Evolutionary conservation across 2,329 filamentous ascomycete species (phyloP), one percentile per base, ranked within the genome.

Genomic region (Thyridium curvatum): DNA sequence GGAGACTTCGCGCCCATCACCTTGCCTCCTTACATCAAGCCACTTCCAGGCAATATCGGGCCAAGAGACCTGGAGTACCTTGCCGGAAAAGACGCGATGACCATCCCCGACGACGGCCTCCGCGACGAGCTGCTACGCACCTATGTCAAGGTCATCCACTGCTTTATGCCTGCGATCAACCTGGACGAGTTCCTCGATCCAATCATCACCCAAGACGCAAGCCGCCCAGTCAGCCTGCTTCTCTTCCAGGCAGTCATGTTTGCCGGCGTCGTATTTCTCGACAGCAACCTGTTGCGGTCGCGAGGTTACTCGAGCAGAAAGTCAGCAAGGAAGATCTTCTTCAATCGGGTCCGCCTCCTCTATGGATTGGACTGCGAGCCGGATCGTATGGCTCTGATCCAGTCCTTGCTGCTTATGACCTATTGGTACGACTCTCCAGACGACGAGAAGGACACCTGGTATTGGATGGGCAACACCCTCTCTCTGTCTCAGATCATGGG

Each of bases 371-470:
- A 84, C 50, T 80, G 80, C 50, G 80, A 84, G 52, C 67, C 73
- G n/a, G 79, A 84, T 52, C 72, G 79, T 16, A 77, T 83, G 35
- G 74, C 76, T 2, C 61, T 84, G 7, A 77, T 84, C 13, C 80
- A 84, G 53, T 72, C 79, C 3, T 59, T 84, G 13, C 62, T 84
- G 13, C 63, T 84, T 32, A 75, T 84, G 71, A 83, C 78, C 1
- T 82, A 81, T 53, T 84, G 81, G 71, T 84, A 83, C 47, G 79
- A 83, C 51, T 82, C 75, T 14, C 77, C 78, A 2, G 78, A 84
- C 58, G 80, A 83, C 51, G 78, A 83, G 50, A 84, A 84, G 52
- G 80, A 84, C 52, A 82, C 79, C 32, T 83, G 79, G 72, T 78
- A 84, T 51, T 84, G 80, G 80, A 81, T 83, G 73, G 80, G 80